phyloP scores from a whole-genome alignment of 164 flowering plant species.

The Platanus orientalis region DNA sequence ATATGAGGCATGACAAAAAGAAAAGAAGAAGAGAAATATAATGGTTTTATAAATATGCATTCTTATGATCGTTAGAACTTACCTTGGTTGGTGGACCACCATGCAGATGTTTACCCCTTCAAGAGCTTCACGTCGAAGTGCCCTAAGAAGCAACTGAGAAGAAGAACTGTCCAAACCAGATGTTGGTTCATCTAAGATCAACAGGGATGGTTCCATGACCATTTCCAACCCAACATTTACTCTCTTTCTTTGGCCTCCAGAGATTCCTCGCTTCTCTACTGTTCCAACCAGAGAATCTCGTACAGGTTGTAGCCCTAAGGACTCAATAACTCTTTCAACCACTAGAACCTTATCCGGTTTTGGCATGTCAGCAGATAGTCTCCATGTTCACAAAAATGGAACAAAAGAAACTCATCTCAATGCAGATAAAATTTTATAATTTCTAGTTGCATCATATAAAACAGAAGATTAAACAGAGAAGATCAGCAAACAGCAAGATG shows the following conservation, averaged over 20 bases:
- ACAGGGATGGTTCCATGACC: slow-evolving; percentile 97
- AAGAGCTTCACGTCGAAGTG: slow-evolving; percentile 92
- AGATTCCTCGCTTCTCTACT: slow-evolving; percentile 96
- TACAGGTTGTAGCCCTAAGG: slow-evolving; percentile 77
- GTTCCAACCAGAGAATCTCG: slow-evolving; percentile 94
- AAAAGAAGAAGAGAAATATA: not conserved
- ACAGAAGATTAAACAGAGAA: not conserved
- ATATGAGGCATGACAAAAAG: not conserved
- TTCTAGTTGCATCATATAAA: slow-evolving; percentile 2
- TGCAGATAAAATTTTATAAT: not conserved
- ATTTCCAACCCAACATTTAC: slow-evolving; percentile 98
- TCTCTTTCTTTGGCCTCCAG: slow-evolving; percentile 98
- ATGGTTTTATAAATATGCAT: not conserved
- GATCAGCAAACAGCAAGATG: not conserved
- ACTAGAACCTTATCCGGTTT: slow-evolving; percentile 87
- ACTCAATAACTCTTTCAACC: slow-evolving; percentile 91
- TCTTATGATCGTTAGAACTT: slow-evolving; percentile 5
- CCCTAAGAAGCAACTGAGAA: slow-evolving; percentile 83
- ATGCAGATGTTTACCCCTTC: slow-evolving; percentile 95
- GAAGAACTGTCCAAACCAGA: slow-evolving; percentile 98
- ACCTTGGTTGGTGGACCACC: slow-evolving; percentile 99
- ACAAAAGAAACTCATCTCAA: slow-evolving; percentile 11
- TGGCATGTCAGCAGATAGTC: slow-evolving; percentile 68
- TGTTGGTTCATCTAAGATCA: slow-evolving; percentile 95
- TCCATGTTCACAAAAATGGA: slow-evolving; percentile 22